These are phyloP conservation scores for Kalanchoe fedtschenkoi DNA, from an alignment of 164 flowering plant species.

Conservation along the genomic window DNA sequence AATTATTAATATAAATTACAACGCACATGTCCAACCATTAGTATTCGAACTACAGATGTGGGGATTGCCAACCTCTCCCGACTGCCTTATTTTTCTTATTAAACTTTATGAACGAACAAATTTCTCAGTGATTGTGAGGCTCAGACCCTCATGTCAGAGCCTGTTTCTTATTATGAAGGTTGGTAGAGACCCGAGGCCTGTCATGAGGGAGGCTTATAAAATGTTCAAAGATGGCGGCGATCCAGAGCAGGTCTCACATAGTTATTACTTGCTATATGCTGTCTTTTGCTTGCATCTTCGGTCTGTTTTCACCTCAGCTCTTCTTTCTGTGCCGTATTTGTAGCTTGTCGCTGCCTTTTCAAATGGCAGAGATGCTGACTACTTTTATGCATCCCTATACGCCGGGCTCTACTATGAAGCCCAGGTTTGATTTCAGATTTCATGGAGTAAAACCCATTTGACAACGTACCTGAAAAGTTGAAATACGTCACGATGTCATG, in stretches of 20 bases:
- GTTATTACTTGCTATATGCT: background rate
- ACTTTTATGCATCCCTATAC: conserved; percentile 76
- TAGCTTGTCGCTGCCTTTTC: conserved; percentile 66
- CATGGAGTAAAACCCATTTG: background rate
- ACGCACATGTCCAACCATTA: too few relatives aligned
- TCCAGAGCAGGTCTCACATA: conserved; percentile 55
- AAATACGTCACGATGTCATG: background rate
- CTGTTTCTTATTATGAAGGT: conserved; percentile 34
- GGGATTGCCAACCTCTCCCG: too few relatives aligned
- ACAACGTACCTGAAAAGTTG: background rate
- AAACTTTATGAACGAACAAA: too few relatives aligned
- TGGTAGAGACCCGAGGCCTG: conserved; percentile 70
- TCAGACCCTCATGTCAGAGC: background rate
- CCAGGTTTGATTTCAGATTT: conserved; percentile 39
- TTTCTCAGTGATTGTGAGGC: too few relatives aligned
- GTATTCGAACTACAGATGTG: too few relatives aligned
- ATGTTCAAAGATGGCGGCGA: conserved; percentile 85
- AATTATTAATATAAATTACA: too few relatives aligned
- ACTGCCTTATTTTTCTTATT: background rate
- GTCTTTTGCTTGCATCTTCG: background rate
- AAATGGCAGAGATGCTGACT: conserved; percentile 37
- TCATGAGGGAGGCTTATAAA: conserved; percentile 71
- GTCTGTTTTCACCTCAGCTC: conserved; percentile 5
- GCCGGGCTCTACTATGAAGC: conserved; percentile 86
- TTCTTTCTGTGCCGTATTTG: conserved; percentile 10